These are phyloP conservation scores for Cystofilobasidium bisporidii DNA, from an alignment of 768 basidiomycete genomes.

Conservation along the genomic window DNA sequence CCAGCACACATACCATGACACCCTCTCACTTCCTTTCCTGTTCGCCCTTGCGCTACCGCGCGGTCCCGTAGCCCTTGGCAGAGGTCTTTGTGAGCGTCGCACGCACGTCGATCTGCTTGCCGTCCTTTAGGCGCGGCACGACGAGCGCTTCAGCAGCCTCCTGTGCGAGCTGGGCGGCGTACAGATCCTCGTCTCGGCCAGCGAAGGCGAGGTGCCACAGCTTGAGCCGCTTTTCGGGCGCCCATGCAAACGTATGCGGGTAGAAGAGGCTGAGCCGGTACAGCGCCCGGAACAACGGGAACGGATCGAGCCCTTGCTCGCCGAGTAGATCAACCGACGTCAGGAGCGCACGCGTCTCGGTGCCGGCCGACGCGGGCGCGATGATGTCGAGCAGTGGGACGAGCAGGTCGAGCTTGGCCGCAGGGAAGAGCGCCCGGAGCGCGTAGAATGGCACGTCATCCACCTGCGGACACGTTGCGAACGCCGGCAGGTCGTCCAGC, in stretches of 20 bases:
- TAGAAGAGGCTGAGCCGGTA: not conserved
- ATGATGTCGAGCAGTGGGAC: constrained; percentile 2
- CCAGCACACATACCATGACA: too few relatives aligned
- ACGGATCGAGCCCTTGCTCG: not conserved
- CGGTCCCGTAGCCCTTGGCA: too few relatives aligned
- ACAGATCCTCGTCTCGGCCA: not conserved
- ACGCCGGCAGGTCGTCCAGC: not conserved
- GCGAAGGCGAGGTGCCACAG: not conserved
- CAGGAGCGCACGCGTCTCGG: not conserved
- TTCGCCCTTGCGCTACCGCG: too few relatives aligned
- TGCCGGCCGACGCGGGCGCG: not conserved
- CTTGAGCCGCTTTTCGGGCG: not conserved
- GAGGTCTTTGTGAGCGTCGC: not conserved
- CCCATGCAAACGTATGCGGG: not conserved
- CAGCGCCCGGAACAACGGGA: not conserved
- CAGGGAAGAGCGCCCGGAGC: not conserved
- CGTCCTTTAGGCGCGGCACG: not conserved
- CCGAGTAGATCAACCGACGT: not conserved
- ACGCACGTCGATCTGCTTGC: not conserved
- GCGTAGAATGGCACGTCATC: not conserved
- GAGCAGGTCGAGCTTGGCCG: not conserved
- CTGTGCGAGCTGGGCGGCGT: not conserved
- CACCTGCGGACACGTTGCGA: not conserved
- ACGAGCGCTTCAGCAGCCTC: not conserved
- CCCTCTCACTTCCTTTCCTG: too few relatives aligned